A percentile compares a stretch with the other conserved stretches of the same genome.
Conservation (phyloP, 192 early-diverging fungal species). For the Podila minutissima region DNA sequence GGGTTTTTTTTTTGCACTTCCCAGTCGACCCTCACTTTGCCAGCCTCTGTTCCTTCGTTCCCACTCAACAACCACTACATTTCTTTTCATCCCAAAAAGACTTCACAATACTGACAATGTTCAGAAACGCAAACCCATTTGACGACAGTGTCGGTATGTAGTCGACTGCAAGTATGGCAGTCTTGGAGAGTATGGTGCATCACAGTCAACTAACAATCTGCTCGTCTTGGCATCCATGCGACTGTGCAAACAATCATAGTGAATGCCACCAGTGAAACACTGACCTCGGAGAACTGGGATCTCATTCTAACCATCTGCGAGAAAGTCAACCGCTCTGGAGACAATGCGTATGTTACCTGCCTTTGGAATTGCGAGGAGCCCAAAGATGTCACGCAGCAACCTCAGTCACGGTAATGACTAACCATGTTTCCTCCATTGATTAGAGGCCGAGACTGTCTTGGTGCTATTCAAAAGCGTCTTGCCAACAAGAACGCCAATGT, state of each 20-base stretch:
- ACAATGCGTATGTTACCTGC: conserved; percentile 52
- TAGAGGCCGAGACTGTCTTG: conserved; percentile 76
- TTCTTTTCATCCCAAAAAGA: background rate
- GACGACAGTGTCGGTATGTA: conserved; percentile 64
- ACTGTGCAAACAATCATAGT: conserved; percentile 40
- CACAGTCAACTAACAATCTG: background rate
- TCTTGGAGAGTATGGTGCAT: too few relatives aligned
- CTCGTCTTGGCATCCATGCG: background rate
- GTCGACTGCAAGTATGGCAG: too few relatives aligned
- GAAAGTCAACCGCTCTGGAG: conserved; percentile 60
- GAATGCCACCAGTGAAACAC: conserved; percentile 91
- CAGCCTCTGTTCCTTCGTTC: too few relatives aligned
- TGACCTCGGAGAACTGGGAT: conserved; percentile 95
- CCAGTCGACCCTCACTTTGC: too few relatives aligned
- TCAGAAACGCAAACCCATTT: conserved; percentile 61
- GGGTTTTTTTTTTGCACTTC: too few relatives aligned
- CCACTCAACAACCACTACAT: background rate
- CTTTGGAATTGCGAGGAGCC: background rate
- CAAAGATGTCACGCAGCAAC: background rate
- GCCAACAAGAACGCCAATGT: conserved; percentile 85
- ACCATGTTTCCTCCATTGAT: background rate
- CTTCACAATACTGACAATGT: conserved; percentile 35
- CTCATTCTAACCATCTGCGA: conserved; percentile 80
- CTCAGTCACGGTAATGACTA: background rate
- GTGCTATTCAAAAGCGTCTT: conserved; percentile 77